These are phyloP conservation scores for Blastocladiella emersonii DNA, from an alignment of 371 early-diverging fungal genomes.

Conservation along the genomic window DNA sequence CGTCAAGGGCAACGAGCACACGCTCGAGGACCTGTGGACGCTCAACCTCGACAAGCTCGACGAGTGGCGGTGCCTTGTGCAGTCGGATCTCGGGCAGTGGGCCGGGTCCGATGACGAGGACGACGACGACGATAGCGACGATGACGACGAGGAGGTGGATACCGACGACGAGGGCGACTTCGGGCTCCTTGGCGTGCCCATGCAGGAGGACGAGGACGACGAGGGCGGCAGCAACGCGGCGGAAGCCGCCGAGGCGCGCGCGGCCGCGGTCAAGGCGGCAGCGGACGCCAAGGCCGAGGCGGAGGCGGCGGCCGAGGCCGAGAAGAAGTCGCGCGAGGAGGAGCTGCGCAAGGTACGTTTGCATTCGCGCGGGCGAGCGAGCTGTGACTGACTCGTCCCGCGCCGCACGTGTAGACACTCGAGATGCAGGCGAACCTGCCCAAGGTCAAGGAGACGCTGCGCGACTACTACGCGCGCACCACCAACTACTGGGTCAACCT, in stretches of 20 bases:
- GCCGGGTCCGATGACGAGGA: constrained; percentile 29
- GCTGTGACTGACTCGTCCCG: too few relatives aligned
- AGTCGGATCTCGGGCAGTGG: constrained; percentile 24
- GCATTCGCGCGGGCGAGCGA: too few relatives aligned
- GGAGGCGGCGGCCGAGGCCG: too few relatives aligned
- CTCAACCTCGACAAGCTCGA: constrained; percentile 44
- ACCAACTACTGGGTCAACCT: constrained; percentile 12
- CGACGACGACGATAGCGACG: constrained; percentile 21
- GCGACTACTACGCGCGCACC: constrained; percentile 29
- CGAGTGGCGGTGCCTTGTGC: constrained; percentile 31
- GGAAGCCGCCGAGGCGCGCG: too few relatives aligned
- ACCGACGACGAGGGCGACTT: constrained; percentile 24
- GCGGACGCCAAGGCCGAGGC: too few relatives aligned
- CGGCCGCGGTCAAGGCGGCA: too few relatives aligned
- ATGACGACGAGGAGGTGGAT: constrained; percentile 19
- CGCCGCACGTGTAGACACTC: too few relatives aligned
- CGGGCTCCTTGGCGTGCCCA: too few relatives aligned
- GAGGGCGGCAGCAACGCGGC: too few relatives aligned
- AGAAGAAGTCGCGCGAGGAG: too few relatives aligned
- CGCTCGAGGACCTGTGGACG: constrained; percentile 41
- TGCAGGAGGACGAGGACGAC: too few relatives aligned
- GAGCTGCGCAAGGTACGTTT: too few relatives aligned
- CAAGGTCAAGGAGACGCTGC: constrained; percentile 22
- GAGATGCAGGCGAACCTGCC: constrained; percentile 27
- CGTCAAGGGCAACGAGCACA: constrained; percentile 34